Conservation (phyloP, 1,284 basidiomycete species). For the Neotropicomus parvogracilis region DNA sequence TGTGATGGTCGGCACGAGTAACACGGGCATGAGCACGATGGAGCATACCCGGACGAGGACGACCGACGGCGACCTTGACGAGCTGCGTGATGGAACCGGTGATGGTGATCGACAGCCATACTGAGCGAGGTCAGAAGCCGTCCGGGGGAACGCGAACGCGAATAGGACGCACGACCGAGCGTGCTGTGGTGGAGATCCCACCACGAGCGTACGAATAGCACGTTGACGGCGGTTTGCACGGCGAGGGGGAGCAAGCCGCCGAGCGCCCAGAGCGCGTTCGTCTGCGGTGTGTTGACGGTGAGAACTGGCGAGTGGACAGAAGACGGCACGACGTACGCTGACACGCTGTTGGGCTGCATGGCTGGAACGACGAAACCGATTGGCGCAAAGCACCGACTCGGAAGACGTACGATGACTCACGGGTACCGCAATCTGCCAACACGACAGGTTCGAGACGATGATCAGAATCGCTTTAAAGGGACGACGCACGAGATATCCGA, state of each 20-base stretch:
- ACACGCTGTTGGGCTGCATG: constrained; percentile 63
- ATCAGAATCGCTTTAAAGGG: too few relatives aligned
- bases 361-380: constrained; percentile 38
- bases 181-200: constrained; percentile 71
- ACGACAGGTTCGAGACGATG: neutral
- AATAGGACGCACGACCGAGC: constrained; percentile 47
- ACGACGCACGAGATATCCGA: constrained; percentile 53
- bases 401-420: constrained; percentile 30
- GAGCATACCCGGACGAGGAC: constrained; percentile 58
- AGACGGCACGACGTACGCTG: constrained; percentile 39
- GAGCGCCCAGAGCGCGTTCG: constrained; percentile 44
- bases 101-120: constrained; percentile 53
- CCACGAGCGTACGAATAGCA: constrained; percentile 50
- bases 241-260: constrained; percentile 46
- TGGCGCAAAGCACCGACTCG: neutral
- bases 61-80: constrained; percentile 64
- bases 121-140: constrained; percentile 27
- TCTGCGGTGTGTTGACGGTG: constrained; percentile 22
- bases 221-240: constrained; percentile 49
- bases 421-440: constrained; percentile 36
- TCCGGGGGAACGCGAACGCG: neutral
- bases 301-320: neutral
- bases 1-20: constrained; percentile 7
- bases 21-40: neutral
- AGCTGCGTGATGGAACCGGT: constrained; percentile 64